phyloP scores from a whole-genome alignment of 345 rosid species.

The Nephelium lappaceum region DNA sequence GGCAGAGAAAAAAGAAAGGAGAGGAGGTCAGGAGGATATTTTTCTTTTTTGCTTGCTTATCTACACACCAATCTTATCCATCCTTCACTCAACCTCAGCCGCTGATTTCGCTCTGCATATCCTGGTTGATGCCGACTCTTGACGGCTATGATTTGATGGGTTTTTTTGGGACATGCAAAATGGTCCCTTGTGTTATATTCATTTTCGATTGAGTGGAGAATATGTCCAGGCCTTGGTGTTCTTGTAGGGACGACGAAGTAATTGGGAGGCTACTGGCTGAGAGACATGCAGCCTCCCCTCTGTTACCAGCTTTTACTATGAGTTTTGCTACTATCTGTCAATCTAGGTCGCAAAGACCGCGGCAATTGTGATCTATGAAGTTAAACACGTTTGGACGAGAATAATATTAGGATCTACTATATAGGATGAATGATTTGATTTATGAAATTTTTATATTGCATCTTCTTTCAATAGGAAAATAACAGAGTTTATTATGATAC shows the following conservation, averaged over 20 bases:
- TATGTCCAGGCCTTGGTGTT: not conserved
- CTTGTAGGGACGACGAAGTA: not conserved
- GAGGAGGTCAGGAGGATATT: no score
- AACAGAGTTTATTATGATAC: no score
- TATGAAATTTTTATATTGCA: no score
- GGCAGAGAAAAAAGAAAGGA: no score
- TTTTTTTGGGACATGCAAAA: not conserved
- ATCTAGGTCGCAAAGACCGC: no score
- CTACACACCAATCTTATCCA: slow-evolving; percentile 19
- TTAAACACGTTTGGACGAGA: not conserved
- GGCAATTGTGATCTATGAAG: no score
- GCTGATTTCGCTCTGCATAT: not conserved
- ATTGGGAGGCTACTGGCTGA: not conserved
- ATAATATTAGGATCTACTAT: no score
- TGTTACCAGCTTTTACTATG: not conserved
- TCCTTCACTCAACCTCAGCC: not conserved
- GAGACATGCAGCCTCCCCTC: not conserved
- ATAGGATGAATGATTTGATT: no score
- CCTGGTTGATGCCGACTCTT: slow-evolving; percentile 3
- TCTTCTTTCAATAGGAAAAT: no score
- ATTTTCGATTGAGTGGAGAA: not conserved
- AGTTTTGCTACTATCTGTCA: not conserved
- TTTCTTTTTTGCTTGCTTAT: not conserved
- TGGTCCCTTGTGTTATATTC: not conserved
- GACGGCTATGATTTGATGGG: slow-evolving; percentile 11